Conservation (phyloP, 306 rosid species). For the Vachellia collinsii region DNA sequence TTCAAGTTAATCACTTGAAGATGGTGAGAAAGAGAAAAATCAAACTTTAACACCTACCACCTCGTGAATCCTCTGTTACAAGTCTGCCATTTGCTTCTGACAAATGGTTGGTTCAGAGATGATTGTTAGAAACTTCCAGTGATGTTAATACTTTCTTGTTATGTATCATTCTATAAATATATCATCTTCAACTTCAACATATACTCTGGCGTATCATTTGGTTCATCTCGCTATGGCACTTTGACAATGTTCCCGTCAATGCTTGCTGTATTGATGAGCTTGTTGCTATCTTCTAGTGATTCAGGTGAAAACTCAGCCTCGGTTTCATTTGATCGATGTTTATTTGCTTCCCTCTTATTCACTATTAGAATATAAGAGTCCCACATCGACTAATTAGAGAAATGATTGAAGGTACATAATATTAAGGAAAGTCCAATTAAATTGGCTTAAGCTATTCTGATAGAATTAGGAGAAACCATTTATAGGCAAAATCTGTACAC, state of each 20-base stretch:
- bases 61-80: not conserved
- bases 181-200: slow-evolving; percentile 18
- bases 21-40: not conserved
- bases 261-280: not conserved
- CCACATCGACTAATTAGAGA: too few relatives aligned
- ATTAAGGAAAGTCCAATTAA: too few relatives aligned
- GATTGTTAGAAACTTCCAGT: not conserved
- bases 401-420: too few relatives aligned
- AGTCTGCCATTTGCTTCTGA: slow-evolving; percentile 12
- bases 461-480: too few relatives aligned
- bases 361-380: too few relatives aligned
- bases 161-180: not conserved
- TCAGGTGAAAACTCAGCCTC: not conserved
- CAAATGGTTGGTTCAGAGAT: slow-evolving; percentile 7
- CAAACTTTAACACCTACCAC: not conserved
- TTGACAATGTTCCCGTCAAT: not conserved
- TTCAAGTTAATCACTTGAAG: slow-evolving; percentile 2
- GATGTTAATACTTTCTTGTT: not conserved
- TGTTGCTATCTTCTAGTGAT: slow-evolving; percentile 7
- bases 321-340: not conserved
- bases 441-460: too few relatives aligned
- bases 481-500: not conserved
- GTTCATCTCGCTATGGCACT: not conserved
- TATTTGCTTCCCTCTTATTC: not conserved
- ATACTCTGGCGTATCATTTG: slow-evolving; percentile 11